Evolutionary conservation across 768 basidiomycete species (phyloP).

Genomic region (Russula compacta): DNA sequence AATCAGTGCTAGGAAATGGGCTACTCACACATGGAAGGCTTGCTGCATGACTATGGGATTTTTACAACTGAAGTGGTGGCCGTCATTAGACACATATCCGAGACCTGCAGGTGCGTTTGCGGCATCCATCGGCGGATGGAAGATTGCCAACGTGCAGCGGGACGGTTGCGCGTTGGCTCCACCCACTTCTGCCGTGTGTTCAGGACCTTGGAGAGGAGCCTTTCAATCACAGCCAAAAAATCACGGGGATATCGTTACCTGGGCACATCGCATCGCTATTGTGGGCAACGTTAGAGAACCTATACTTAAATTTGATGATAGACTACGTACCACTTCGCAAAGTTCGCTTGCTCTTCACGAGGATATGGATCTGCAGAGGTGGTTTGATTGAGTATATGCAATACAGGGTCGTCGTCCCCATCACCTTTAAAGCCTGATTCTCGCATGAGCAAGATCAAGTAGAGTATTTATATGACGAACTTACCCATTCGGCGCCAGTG

Average conservation of each 20-base stretch:
- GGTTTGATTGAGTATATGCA: not conserved
- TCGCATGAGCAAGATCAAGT: not conserved
- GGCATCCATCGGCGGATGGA: conserved; percentile 35
- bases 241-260: conserved; percentile 26
- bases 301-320: not conserved
- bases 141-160: conserved; percentile 43
- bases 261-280: conserved; percentile 42
- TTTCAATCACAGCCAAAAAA: not conserved
- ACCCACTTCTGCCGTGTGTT: conserved; percentile 32
- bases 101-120: conserved; percentile 25
- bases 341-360: conserved; percentile 44
- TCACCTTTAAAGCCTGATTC: conserved; percentile 44
- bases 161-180: conserved; percentile 36
- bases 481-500: conserved; percentile 52
- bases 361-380: conserved; percentile 44
- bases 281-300: not conserved
- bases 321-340: conserved; percentile 41
- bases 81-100: conserved; percentile 48
- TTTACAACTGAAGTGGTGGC: conserved; percentile 44
- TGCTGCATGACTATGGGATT: conserved; percentile 47
- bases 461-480: conserved; percentile 19
- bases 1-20: not conserved
- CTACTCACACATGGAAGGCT: conserved; percentile 51
- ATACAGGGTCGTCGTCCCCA: not conserved
- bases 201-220: conserved; percentile 32